phyloP scores from a whole-genome alignment of 2,329 filamentous ascomycete species.

The Aspergillus neoniger region DNA sequence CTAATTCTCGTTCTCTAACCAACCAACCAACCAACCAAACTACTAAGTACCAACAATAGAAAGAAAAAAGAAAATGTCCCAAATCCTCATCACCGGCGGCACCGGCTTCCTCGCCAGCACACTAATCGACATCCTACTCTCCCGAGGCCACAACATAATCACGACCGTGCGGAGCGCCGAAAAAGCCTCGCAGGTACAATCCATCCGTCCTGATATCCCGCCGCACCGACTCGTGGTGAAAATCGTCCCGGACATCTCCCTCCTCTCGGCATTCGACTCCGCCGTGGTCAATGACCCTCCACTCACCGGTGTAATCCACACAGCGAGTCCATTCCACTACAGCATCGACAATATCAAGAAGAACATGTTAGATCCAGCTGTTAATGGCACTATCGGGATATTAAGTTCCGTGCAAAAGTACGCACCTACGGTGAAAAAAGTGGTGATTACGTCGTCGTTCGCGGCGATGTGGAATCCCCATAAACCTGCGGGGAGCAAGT shows the following conservation, averaged over 20 bases:
- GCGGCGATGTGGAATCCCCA: constrained; percentile 57
- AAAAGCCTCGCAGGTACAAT: constrained; percentile 59
- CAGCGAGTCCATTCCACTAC: constrained; percentile 69
- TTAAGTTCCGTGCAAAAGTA: constrained; percentile 58
- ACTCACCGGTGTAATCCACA: constrained; percentile 71
- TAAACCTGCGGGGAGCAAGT: constrained; percentile 23
- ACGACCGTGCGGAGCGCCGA: constrained; percentile 60
- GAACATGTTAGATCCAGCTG: constrained; percentile 42
- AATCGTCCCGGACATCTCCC: constrained; percentile 69
- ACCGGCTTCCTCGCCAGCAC: constrained; percentile 64
- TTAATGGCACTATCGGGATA: constrained; percentile 61
- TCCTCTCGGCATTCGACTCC: constrained; percentile 62
- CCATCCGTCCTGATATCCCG: constrained; percentile 48
- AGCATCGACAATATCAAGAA: constrained; percentile 50
- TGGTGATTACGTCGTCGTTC: constrained; percentile 68
- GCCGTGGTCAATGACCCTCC: constrained; percentile 59
- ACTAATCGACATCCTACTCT: constrained; percentile 49
- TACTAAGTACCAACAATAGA: background rate
- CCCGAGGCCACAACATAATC: constrained; percentile 57
- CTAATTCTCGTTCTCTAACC: background rate
- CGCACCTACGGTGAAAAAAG: constrained; percentile 65
- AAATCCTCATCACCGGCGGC: constrained; percentile 42
- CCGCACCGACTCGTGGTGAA: constrained; percentile 58
- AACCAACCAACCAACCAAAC: background rate
- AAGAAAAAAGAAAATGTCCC: background rate